Conservation (phyloP, 805 yeast species). For the Myxozyma geophila region DNA sequence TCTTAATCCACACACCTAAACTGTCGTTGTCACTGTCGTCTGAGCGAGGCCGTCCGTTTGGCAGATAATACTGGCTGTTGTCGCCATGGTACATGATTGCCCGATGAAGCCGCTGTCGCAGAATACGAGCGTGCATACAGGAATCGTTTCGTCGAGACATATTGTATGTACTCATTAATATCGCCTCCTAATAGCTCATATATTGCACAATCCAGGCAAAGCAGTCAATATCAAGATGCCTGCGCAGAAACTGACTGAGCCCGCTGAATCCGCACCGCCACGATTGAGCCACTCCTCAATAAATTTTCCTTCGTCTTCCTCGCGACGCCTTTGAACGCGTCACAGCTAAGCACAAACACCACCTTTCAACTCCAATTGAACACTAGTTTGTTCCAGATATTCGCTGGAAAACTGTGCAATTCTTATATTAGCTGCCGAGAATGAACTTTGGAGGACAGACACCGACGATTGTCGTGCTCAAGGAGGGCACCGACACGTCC, state of each 20-base stretch:
- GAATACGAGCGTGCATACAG: not conserved
- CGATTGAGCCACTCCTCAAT: not conserved
- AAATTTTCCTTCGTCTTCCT: conserved; percentile 13
- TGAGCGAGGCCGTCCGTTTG: not conserved
- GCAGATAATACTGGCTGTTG: conserved; percentile 11
- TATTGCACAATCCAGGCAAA: not conserved
- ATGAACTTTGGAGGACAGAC: conserved; percentile 94
- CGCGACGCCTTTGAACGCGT: conserved; percentile 7
- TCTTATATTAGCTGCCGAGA: not conserved
- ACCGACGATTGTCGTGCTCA: conserved; percentile 96
- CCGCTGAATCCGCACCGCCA: conserved; percentile 6
- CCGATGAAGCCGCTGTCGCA: not conserved
- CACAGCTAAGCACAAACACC: not conserved
- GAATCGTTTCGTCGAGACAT: not conserved
- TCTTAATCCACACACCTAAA: not conserved
- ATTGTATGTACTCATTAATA: not conserved
- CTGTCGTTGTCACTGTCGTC: conserved; percentile 1
- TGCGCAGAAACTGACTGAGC: too few species aligned
- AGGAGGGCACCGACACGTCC: conserved; percentile 96
- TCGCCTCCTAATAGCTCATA: too few species aligned
- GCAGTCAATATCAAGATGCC: not conserved
- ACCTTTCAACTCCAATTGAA: not conserved
- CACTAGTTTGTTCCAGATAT: not conserved
- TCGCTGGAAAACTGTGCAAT: not conserved
- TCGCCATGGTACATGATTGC: conserved; percentile 1